A percentile compares a stretch with the other conserved stretches of the same genome.
Conservation (phyloP, 306 rosid genomes). For the Citrullus mucosospermus region DNA sequence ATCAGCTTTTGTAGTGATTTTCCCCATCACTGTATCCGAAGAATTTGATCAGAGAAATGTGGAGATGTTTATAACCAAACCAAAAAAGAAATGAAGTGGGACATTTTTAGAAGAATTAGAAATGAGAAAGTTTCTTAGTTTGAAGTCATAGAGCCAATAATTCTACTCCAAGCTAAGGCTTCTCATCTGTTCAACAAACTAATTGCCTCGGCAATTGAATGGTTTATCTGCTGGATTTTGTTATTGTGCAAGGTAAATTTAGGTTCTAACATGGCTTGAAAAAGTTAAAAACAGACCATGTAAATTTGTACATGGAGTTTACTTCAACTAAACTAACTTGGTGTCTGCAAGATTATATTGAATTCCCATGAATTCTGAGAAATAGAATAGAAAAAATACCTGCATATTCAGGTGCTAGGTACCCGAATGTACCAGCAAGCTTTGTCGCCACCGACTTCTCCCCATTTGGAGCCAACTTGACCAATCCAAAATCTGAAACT, state of each 20-base stretch:
- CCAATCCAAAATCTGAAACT: conserved; percentile 78
- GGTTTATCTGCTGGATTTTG: not conserved
- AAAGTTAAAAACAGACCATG: not conserved
- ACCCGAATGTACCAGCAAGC: conserved; percentile 85
- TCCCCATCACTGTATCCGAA: conserved; percentile 69
- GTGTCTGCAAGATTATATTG: not conserved
- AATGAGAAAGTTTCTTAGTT: not conserved
- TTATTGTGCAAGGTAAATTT: not conserved
- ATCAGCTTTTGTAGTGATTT: conserved; percentile 73
- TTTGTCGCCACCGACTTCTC: conserved; percentile 52
- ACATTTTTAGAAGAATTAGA: not conserved
- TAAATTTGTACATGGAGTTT: not conserved
- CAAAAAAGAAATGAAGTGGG: not conserved
- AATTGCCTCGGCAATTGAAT: not conserved
- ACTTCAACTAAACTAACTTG: not conserved
- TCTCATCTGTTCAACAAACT: not conserved
- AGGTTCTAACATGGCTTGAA: not conserved
- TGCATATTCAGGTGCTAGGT: conserved; percentile 87
- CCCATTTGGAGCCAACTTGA: conserved; percentile 70
- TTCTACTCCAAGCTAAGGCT: not conserved
- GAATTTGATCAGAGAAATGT: not conserved
- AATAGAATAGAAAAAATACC: conserved; percentile 17
- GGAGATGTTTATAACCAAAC: not conserved
- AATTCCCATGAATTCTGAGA: not conserved
- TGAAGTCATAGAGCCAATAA: not conserved